Evolutionary conservation across 169 alveolate genomes (phyloP), one percentile per base, ranked within the genome.

Genomic region (Babesia bigemina): DNA sequence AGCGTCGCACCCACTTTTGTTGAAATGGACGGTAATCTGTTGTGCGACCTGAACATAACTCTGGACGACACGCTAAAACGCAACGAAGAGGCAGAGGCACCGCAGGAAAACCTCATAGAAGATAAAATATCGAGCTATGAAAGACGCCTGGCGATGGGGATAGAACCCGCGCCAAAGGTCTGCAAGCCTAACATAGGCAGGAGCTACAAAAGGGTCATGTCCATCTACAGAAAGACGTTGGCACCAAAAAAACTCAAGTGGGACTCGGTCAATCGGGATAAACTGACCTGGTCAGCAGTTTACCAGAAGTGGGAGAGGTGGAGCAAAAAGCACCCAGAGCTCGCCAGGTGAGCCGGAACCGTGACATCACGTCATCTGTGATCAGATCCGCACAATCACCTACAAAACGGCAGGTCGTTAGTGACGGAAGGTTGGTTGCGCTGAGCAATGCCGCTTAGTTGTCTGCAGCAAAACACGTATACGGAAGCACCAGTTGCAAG

Each of bases 161-260:
- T 62, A 28, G 33, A 28, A 14, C 63, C 67, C 21, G 22, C 26
- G 24, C 57, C 63, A 12, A 70, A 13, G 58, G 44, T 70, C 17
- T 7, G 49, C 10, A 17, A 62, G 61, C 82, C 79, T 16, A 49
- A 79, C 19, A 36, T 79, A 22, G 75, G 75, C 52, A 70, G 75
- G 75, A 79, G 87, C 58, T 79, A 79, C 76, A 79, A 79, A 67
- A 33, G 76, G 56, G 75, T 72, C 0, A 22, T 79, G n/a, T 70
- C 81, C 24, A 10, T 79, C n/a, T 79, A 47, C 70, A 79, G 49
- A 45, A 57, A 36, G 42, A 24, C 36, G 11, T 19, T 71, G 42
- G 21, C 74, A 12, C 45, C 47, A 2, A 57, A 24, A 22, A 47
- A 50, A 47, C 49, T 62, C 14, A 36, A 70, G 16, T 69, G 72